These are phyloP conservation scores for Fusarium brevicatenulatum DNA, from an alignment of 2,329 filamentous ascomycete genomes.

Conservation along the genomic window DNA sequence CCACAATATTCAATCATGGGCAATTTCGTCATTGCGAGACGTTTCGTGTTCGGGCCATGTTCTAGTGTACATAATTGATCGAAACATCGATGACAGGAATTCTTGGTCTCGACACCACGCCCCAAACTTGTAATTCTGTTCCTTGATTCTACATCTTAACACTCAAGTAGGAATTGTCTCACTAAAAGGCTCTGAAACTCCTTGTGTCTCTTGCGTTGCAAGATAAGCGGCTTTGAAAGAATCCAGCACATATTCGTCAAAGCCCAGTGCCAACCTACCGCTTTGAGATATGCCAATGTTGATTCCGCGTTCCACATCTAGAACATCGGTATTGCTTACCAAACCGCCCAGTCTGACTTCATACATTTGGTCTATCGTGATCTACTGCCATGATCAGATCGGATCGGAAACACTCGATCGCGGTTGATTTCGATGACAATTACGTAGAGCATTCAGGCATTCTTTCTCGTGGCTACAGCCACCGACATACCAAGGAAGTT, in stretches of 20 bases:
- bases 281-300: background rate
- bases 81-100: background rate
- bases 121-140: no score
- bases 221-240: fast-evolving
- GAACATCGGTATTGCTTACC: background rate
- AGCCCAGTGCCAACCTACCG: background rate
- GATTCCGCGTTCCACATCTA: background rate
- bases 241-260: fast-evolving
- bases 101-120: background rate
- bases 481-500: background rate
- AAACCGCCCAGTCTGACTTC: no score
- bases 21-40: background rate
- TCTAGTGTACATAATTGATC: background rate
- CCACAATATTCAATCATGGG: background rate
- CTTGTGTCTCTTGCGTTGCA: background rate
- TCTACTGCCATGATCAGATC: background rate
- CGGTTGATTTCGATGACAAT: background rate
- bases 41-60: no score
- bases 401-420: background rate
- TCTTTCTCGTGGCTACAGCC: background rate
- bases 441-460: background rate
- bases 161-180: background rate
- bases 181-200: background rate
- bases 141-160: background rate
- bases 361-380: background rate